phyloP scores from a whole-genome alignment of 805 yeast species.

The Ogataea populi-albae region DNA sequence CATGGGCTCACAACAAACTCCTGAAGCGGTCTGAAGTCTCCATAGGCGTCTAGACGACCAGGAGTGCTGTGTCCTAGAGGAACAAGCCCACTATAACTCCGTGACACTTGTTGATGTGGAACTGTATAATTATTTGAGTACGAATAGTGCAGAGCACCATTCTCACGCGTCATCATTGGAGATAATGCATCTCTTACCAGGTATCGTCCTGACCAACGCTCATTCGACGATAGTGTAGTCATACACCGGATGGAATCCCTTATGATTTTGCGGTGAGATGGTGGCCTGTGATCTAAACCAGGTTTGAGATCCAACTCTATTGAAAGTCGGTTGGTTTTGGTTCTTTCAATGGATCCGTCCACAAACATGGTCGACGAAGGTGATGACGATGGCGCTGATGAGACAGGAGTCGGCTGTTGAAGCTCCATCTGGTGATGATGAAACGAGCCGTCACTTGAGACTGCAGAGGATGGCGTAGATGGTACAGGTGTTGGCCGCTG shows the following conservation, averaged over 20 bases:
- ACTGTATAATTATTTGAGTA: conserved; percentile 8
- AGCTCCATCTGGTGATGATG: not conserved
- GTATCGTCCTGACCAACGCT: conserved; percentile 34
- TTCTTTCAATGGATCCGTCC: not conserved
- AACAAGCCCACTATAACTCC: conserved; percentile 4
- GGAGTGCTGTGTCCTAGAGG: not conserved
- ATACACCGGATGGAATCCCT: conserved; percentile 36
- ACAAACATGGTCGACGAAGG: conserved; percentile 7
- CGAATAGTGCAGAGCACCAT: not conserved
- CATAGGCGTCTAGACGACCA: not conserved
- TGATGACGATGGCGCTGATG: conserved; percentile 11
- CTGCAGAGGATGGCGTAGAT: conserved; percentile 1
- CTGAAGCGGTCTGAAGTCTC: conserved; percentile 23
- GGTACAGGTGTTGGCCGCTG: not conserved
- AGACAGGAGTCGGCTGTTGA: conserved; percentile 6
- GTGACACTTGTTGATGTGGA: conserved; percentile 11
- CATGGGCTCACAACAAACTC: conserved; percentile 34
- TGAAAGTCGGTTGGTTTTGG: not conserved
- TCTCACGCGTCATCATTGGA: conserved; percentile 6
- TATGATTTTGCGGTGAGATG: conserved; percentile 26
- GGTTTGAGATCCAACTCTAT: conserved; percentile 8
- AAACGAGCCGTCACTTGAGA: conserved; percentile 5
- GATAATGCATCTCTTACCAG: conserved; percentile 26
- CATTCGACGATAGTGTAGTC: conserved; percentile 31
- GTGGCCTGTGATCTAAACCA: conserved; percentile 11